Base-by-base conservation (phyloP, 257 asterid genomes). In the Schizonepeta tenuifolia region DNA sequence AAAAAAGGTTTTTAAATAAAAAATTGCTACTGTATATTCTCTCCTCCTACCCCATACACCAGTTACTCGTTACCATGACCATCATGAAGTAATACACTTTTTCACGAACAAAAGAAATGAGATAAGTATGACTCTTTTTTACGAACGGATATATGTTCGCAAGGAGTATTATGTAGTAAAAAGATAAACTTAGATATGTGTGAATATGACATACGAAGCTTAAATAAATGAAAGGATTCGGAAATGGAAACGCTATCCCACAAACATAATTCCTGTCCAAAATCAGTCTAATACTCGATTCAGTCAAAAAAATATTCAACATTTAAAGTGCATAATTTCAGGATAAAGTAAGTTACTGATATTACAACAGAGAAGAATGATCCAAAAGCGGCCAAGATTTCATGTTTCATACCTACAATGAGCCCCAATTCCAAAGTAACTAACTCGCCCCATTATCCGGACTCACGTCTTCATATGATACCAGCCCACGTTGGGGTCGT, bases 381-480 rank as follows among this genome's bases (percentile, higher is more conserved):
- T 71, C 61, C 59, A 57, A 75, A 59, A 22, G 24, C 63, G 67
- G 40, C 46, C 43, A 54, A 14, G 44, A 31, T 65, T 65, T 17
- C 65, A 58, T 50, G 35, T 35, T 55, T 55, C 55, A 31, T 40
- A 49, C 59, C 38, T 43, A 73, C 54, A 71, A 28, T 33, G 28
- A 68, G 56, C 18, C 7, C 8, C 46, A 28, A 28, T 31, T 31
- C 36, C 36, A 20, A 63, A 15, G 1, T 22, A 44, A 67, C 80
- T 83, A 86, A 70, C 70, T 75, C 46, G 77, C 21, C 61, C 83
- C 88, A 53, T 80, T 81, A 21, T 72, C 79, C 8, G 96, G 91
- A 74, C 97, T 91, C 70, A 89, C 26, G 68, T 93, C 98, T 6
- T 79, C 96, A 43, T 93, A 93, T 0, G 97, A 90, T 56, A 93